Conservation (phyloP, 2,329 filamentous ascomycete genomes). For the Fusarium buharicum region DNA sequence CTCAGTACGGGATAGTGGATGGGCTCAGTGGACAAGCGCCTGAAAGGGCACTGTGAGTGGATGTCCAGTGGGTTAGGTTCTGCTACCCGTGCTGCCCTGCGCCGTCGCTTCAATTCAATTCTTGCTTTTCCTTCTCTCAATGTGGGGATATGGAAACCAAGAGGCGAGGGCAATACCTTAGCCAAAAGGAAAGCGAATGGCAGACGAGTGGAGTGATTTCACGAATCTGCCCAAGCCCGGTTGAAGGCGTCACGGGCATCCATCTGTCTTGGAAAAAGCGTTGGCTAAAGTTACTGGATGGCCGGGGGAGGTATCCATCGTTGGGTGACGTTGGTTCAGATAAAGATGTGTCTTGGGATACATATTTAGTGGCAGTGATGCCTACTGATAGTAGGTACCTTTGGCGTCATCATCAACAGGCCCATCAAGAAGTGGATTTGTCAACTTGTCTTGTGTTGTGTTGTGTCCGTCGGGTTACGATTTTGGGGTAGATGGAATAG, state of each 20-base stretch:
- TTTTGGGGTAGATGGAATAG: slow-evolving; percentile 29
- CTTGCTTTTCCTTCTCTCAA: slow-evolving; percentile 20
- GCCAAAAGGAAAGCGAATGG: slow-evolving; percentile 23
- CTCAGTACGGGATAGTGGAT: slow-evolving; percentile 5
- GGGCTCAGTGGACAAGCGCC: slow-evolving; percentile 17
- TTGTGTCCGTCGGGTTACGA: slow-evolving; percentile 26
- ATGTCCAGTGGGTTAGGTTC: neutral
- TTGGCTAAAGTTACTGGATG: slow-evolving; percentile 35
- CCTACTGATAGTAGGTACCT: slow-evolving; percentile 21
- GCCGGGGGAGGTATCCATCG: slow-evolving; percentile 32
- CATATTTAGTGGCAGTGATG: slow-evolving; percentile 24
- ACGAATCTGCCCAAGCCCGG: slow-evolving; percentile 26
- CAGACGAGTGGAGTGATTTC: slow-evolving; percentile 32
- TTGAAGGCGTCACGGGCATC: slow-evolving; percentile 39
- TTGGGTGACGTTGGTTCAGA: slow-evolving; percentile 35
- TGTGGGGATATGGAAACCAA: slow-evolving; percentile 22
- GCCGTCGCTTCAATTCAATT: neutral
- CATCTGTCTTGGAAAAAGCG: slow-evolving; percentile 33
- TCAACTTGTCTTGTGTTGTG: slow-evolving; percentile 12
- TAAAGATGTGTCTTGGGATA: slow-evolving; percentile 19
- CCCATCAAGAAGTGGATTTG: slow-evolving; percentile 31
- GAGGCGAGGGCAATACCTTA: slow-evolving; percentile 14
- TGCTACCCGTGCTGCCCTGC: neutral
- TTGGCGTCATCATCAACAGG: slow-evolving; percentile 31
- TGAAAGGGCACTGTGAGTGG: slow-evolving; percentile 23